These are phyloP conservation scores for Keithomyces neogunnii DNA, from an alignment of 2,329 filamentous ascomycete species.

Conservation along the genomic window DNA sequence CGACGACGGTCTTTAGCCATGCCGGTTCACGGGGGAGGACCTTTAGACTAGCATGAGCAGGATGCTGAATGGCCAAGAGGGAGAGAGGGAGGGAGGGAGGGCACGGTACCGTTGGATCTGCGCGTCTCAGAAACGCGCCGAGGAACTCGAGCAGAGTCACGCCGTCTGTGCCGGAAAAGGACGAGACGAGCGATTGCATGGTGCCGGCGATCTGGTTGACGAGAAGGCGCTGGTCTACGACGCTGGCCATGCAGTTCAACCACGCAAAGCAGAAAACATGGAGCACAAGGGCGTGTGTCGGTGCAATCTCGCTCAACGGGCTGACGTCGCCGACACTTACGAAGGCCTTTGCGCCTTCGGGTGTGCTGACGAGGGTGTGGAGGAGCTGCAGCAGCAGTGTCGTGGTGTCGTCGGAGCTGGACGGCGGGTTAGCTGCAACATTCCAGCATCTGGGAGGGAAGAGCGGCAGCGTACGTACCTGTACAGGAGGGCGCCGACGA, in stretches of 20 bases:
- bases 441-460: neutral
- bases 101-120: conserved; percentile 34
- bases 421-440: neutral
- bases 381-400: conserved; percentile 48
- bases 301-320: conserved; percentile 48
- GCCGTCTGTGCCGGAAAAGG: conserved; percentile 51
- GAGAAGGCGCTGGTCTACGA: conserved; percentile 22
- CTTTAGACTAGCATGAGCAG: conserved; percentile 20
- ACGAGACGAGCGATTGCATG: conserved; percentile 39
- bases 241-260: conserved; percentile 35
- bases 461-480: conserved; percentile 32
- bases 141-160: conserved; percentile 51
- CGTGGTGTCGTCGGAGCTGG: conserved; percentile 44
- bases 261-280: conserved; percentile 50
- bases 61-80: too few relatives aligned
- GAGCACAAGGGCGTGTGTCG: conserved; percentile 43
- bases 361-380: conserved; percentile 43
- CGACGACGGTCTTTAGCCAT: conserved; percentile 43
- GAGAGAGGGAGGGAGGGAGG: conserved; percentile 11
- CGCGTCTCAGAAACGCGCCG: conserved; percentile 40
- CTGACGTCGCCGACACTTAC: conserved; percentile 41
- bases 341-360: conserved; percentile 40
- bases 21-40: conserved; percentile 37
- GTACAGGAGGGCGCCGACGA: conserved; percentile 44
- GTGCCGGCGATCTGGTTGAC: conserved; percentile 35